Evolutionary conservation across 2,329 filamentous ascomycete species (phyloP).

Genomic region (Xenoacremonium recifei): DNA sequence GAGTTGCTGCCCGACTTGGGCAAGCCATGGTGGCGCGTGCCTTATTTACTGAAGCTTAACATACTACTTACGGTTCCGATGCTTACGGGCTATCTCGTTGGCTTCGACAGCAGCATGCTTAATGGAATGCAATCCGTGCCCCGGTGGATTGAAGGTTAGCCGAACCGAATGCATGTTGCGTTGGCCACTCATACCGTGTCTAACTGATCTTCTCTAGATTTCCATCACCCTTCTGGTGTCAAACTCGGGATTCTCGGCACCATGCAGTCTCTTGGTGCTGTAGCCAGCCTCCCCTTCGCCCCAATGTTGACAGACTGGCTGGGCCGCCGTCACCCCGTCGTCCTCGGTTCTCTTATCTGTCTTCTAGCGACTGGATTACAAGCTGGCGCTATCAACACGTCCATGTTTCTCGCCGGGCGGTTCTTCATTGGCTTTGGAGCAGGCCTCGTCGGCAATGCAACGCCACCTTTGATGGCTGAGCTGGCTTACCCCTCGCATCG

Average conservation of each 20-base stretch:
- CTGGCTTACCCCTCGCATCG: constrained; percentile 30
- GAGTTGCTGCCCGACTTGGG: constrained; percentile 38
- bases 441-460: constrained; percentile 21
- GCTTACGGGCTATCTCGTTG: constrained; percentile 36
- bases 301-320: constrained; percentile 18
- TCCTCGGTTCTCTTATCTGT: constrained; percentile 11
- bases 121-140: constrained; percentile 41
- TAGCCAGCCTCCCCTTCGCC: constrained; percentile 33
- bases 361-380: constrained; percentile 31
- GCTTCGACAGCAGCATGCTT: constrained; percentile 43
- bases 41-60: constrained; percentile 40
- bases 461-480: constrained; percentile 28
- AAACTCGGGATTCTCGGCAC: constrained; percentile 34
- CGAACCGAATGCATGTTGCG: too few species aligned
- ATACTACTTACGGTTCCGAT: constrained; percentile 39
- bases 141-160: constrained; percentile 38
- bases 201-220: too few species aligned
- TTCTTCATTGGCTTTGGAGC: constrained; percentile 28
- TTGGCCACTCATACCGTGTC: too few species aligned
- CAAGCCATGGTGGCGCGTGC: constrained; percentile 37
- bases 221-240: constrained; percentile 31
- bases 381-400: constrained; percentile 16
- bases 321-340: neutral
- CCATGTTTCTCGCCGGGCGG: constrained; percentile 26
- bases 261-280: constrained; percentile 35